Conservation (phyloP, 176 grass and related monocot species). For the Rhynchospora pubera region DNA sequence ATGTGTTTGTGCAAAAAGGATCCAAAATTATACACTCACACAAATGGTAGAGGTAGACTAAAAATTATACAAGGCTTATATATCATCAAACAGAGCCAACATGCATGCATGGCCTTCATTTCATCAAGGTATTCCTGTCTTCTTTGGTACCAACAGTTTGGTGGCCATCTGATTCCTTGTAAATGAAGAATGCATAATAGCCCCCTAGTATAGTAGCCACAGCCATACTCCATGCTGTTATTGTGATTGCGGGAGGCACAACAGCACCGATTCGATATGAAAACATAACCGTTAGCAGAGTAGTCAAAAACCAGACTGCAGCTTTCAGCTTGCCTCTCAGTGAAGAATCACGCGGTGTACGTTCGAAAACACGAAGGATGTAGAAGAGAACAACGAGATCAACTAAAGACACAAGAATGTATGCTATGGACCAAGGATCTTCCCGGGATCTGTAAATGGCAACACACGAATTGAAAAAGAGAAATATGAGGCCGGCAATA, state of each 20-base stretch:
- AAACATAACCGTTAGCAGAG: conserved; percentile 26
- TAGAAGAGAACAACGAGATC: conserved; percentile 11
- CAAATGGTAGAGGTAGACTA: background rate
- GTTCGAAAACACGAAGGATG: conserved; percentile 13
- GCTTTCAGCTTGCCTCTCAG: conserved; percentile 9
- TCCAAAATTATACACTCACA: background rate
- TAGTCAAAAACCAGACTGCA: conserved; percentile 24
- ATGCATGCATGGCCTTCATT: background rate
- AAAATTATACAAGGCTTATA: too few relatives aligned
- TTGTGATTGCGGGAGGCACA: background rate
- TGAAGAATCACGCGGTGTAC: background rate
- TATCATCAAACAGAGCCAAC: background rate
- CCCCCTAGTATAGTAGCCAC: conserved; percentile 18
- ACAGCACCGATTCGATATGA: conserved; percentile 22
- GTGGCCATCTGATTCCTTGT: background rate
- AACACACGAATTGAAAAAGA: conserved; percentile 11
- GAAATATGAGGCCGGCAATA: background rate
- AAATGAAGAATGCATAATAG: conserved; percentile 34
- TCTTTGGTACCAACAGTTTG: background rate
- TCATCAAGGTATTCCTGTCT: background rate
- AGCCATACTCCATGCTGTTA: conserved; percentile 32
- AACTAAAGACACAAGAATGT: conserved; percentile 1
- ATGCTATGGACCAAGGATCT: conserved; percentile 10
- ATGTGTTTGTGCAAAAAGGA: background rate
- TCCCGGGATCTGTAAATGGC: conserved; percentile 7